Base-by-base conservation (phyloP, 306 rosid genomes). In the Glycine soja region DNA sequence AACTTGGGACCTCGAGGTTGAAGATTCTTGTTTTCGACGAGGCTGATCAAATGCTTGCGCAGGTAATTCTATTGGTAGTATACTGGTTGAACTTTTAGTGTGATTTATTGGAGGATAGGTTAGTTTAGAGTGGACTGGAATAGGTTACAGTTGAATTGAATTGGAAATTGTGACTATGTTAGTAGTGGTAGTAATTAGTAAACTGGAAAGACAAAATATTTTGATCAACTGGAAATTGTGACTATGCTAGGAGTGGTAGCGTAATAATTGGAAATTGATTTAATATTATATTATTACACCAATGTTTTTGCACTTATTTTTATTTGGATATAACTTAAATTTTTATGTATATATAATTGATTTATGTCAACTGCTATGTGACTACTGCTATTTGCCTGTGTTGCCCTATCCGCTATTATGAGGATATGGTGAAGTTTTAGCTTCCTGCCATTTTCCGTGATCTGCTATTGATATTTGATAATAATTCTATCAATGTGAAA, bases 1-100 rank as follows among this genome's bases (percentile, higher is more conserved):
- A 91, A 79, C 82, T 94, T 50, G 88, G 88, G 51, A 81, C 69
- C 12, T 36, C 5, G 38, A 50, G 57, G 18, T 78, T 95, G 76
- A 90, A 81, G 89, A 89, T 95, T 78, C 97, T 95, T 46, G 99
- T 95, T 68, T 92, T 95, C 9, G 97, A 95, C 13, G 99, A 95
- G 85, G 99, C 99, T 45, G 99, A 95, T 89, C 97, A 93, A 80
- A 81, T 81, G 80, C 84, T 81, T 53, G 80, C 75, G 7, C 80
- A 81, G 84, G 84, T 80, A 43, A 43, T 67, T 38, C 43, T 38
- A 38, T 38, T 38, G 43, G 43, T 36, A 36, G 40, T 36, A 36
- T 36, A 36, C 40, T 36, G 2, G 40, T 38, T 38, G 43, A 38
- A 4, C 43, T 38, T 24, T 38, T 38, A 38, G 43, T 38, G 43